Conservation (phyloP, 108 stramenopile genomes). For the Mediolabrus comicus region DNA sequence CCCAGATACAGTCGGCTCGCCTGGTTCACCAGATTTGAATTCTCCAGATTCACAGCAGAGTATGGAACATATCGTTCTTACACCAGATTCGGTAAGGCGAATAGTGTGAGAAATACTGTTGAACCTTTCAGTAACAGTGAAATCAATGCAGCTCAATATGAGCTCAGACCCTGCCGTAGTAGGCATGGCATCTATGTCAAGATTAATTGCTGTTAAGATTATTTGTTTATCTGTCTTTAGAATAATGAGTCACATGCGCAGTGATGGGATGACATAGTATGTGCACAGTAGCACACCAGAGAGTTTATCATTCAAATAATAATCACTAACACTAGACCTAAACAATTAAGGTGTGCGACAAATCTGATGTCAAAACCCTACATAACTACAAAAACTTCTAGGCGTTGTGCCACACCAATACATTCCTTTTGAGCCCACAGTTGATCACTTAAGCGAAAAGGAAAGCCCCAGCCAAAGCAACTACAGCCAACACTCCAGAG, state of each 20-base stretch:
- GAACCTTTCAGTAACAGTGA: too few relatives aligned
- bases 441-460: constrained; percentile 3
- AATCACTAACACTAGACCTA: neutral
- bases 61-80: neutral
- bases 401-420: neutral
- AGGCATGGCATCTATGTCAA: too few relatives aligned
- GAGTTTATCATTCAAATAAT: neutral
- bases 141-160: too few relatives aligned
- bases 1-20: neutral
- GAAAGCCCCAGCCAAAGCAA: neutral
- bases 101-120: neutral
- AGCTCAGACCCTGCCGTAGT: too few relatives aligned
- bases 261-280: too few relatives aligned
- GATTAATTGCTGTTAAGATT: too few relatives aligned
- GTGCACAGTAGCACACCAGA: too few relatives aligned
- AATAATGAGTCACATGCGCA: too few relatives aligned
- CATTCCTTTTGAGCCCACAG: neutral
- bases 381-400: too few relatives aligned
- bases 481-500: neutral
- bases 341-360: neutral
- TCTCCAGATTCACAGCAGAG: neutral
- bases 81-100: neutral
- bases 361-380: neutral
- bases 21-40: neutral
- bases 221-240: too few relatives aligned